Conservation (phyloP, 306 rosid genomes). For the Dalbergia cochinchinensis region DNA sequence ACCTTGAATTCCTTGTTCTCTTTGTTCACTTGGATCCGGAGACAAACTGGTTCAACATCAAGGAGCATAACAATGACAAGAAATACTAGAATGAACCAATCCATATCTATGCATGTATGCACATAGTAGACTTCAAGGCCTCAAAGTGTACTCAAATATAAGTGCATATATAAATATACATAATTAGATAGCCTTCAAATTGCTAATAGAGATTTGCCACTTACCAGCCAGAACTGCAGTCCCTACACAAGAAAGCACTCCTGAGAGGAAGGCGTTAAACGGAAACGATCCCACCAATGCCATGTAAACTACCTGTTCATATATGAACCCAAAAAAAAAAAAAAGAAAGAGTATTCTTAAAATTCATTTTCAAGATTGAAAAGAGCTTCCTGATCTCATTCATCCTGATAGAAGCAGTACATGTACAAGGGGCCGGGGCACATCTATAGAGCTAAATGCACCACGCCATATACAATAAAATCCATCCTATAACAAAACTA, state of each 20-base stretch:
- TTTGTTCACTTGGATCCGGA: conserved; percentile 93
- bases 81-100: conserved; percentile 26
- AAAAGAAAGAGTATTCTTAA: not conserved
- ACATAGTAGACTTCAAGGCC: not conserved
- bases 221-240: conserved; percentile 97
- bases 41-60: conserved; percentile 73
- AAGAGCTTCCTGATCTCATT: not conserved
- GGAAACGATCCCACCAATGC: conserved; percentile 90
- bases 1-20: conserved; percentile 97
- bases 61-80: conserved; percentile 32
- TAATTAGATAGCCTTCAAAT: conserved; percentile 9
- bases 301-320: conserved; percentile 81
- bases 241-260: conserved; percentile 85
- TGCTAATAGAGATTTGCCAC: conserved; percentile 20
- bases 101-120: not conserved
- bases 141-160: not conserved
- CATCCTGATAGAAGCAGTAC: not conserved
- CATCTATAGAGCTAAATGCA: conserved; percentile 4
- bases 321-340: not conserved
- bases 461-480: not conserved
- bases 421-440: not conserved
- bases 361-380: not conserved
- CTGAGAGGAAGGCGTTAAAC: conserved; percentile 92
- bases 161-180: not conserved
- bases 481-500: not conserved